Conservation (phyloP, 352 stramenopile species). For the Phytopythium kandeliae region DNA sequence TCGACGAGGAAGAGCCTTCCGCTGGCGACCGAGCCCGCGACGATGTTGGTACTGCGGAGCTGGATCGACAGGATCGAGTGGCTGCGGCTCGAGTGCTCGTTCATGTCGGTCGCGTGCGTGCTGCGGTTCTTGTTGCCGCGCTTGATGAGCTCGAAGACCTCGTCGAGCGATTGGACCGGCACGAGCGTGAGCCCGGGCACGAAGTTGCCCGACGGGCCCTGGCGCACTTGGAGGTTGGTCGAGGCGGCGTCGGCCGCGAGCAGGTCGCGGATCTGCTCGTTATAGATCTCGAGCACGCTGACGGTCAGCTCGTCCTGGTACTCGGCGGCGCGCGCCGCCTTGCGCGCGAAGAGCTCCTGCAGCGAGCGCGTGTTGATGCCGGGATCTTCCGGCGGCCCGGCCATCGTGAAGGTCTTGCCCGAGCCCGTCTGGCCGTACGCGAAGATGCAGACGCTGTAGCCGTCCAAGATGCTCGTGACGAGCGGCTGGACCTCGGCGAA, state of each 20-base stretch:
- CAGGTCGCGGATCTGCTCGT: constrained; percentile 94
- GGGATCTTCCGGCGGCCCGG: constrained; percentile 52
- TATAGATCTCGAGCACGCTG: constrained; percentile 96
- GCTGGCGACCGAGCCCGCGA: constrained; percentile 63
- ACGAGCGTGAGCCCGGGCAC: constrained; percentile 73
- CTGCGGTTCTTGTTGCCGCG: constrained; percentile 83
- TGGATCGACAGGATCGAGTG: constrained; percentile 86
- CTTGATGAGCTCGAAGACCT: constrained; percentile 85
- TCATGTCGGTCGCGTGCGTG: constrained; percentile 86
- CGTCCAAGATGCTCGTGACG: constrained; percentile 82
- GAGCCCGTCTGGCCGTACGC: constrained; percentile 86
- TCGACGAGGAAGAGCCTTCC: constrained; percentile 88
- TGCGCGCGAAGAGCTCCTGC: constrained; percentile 77
- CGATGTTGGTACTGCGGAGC: constrained; percentile 77
- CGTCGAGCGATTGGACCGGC: constrained; percentile 65
- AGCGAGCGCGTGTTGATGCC: constrained; percentile 85
- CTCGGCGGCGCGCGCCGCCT: constrained; percentile 58
- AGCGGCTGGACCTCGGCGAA: constrained; percentile 74
- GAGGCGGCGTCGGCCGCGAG: constrained; percentile 76
- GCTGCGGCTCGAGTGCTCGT: constrained; percentile 86
- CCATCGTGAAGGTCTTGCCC: constrained; percentile 87
- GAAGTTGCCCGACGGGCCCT: constrained; percentile 82
- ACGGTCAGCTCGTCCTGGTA: constrained; percentile 85
- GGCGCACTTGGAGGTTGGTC: constrained; percentile 79
- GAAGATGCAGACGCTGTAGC: constrained; percentile 90